A percentile compares a stretch with the other conserved stretches of the same genome.
Evolutionary conservation across 2,329 filamentous ascomycete species (phyloP).

Genomic region (Monosporascus cannonballus): DNA sequence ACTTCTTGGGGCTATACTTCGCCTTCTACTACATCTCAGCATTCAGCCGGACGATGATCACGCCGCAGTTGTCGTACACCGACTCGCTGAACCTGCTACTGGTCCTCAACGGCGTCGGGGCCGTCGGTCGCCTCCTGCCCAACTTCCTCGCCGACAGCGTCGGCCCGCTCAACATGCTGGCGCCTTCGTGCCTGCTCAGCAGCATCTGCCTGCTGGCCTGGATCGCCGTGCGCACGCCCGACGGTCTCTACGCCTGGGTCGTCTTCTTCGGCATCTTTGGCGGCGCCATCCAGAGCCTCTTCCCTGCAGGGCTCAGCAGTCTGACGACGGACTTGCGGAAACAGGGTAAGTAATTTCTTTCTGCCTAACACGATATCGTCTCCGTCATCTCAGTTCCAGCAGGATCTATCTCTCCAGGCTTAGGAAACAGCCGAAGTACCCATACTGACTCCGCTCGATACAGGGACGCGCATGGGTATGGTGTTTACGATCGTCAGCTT

Average conservation of each 20-base stretch:
- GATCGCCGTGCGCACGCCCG: slow-evolving; percentile 45
- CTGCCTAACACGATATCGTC: too few species aligned
- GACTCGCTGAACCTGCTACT: slow-evolving; percentile 56
- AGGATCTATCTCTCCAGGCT: too few species aligned
- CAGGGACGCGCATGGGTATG: slow-evolving; percentile 48
- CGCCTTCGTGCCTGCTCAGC: slow-evolving; percentile 38
- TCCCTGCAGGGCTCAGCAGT: slow-evolving; percentile 55
- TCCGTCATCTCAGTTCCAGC: too few species aligned
- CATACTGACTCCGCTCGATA: background rate
- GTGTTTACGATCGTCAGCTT: slow-evolving; percentile 50
- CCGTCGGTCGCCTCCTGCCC: slow-evolving; percentile 51
- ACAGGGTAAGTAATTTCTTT: slow-evolving; percentile 28
- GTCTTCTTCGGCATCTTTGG: slow-evolving; percentile 58
- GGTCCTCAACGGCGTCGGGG: slow-evolving; percentile 57
- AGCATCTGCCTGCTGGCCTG: slow-evolving; percentile 47
- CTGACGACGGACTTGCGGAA: slow-evolving; percentile 46
- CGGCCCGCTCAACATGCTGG: slow-evolving; percentile 56
- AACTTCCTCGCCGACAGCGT: slow-evolving; percentile 50
- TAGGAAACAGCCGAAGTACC: too few species aligned
- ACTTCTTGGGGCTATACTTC: slow-evolving; percentile 45
- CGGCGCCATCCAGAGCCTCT: slow-evolving; percentile 59
- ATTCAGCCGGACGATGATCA: slow-evolving; percentile 38
- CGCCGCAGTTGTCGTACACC: slow-evolving; percentile 34
- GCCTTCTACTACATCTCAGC: slow-evolving; percentile 50
- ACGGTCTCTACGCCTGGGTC: slow-evolving; percentile 55